These are phyloP conservation scores for Rhodosporidiobolus sp. DNA, from an alignment of 768 basidiomycete genomes.

Conservation along the genomic window DNA sequence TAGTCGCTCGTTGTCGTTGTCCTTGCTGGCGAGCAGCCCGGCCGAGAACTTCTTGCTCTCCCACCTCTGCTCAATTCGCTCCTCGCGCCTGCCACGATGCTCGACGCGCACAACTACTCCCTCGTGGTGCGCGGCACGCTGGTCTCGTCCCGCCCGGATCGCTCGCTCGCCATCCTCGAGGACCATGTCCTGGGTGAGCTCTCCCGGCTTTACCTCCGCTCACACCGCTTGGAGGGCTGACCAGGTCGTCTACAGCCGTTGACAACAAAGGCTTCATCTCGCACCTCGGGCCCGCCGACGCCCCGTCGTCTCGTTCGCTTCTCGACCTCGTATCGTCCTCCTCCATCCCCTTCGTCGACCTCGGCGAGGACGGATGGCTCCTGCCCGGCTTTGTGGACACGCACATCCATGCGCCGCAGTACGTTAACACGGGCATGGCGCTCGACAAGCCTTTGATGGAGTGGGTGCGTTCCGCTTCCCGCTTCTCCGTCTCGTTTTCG, in stretches of 20 bases:
- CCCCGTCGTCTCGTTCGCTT: background rate
- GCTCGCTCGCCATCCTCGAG: conserved; percentile 11
- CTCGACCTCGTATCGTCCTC: background rate
- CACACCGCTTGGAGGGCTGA: too few species aligned
- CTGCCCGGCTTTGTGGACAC: conserved; percentile 40
- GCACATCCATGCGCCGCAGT: conserved; percentile 76
- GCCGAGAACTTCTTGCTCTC: background rate
- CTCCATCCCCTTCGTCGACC: background rate
- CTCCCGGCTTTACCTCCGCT: background rate
- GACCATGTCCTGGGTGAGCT: conserved; percentile 12
- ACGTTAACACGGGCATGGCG: conserved; percentile 80
- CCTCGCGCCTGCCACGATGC: background rate
- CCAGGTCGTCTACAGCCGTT: conserved; percentile 2
- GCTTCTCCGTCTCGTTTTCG: background rate
- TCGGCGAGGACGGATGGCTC: conserved; percentile 8
- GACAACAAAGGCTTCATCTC: conserved; percentile 15
- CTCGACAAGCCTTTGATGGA: conserved; percentile 60
- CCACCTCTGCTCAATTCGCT: background rate
- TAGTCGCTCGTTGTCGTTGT: background rate
- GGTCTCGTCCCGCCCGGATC: background rate
- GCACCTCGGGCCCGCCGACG: background rate
- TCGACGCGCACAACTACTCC: background rate
- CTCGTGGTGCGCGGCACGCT: conserved; percentile 2
- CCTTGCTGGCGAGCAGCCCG: background rate
- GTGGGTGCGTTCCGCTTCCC: conserved; percentile 27